Percentiles rank a stretch among this genome's conserved stretches.
phyloP scores from a whole-genome alignment of 1,284 basidiomycete species.

The Meripilus lineatus region DNA sequence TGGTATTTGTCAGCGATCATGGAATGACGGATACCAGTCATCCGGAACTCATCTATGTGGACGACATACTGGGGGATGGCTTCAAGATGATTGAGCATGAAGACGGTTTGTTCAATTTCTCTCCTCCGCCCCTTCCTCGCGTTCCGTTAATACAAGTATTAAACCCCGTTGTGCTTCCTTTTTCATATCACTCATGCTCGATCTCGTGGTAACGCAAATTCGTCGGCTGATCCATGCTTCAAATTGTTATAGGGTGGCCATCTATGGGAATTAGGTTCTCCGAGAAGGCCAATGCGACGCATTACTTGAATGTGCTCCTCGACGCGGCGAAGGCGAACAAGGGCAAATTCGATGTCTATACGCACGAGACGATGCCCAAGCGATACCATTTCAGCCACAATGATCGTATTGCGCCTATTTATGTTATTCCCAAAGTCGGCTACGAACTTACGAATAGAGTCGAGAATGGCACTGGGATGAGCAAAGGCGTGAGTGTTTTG shows the following conservation, averaged over 20 bases:
- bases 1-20: constrained; percentile 90
- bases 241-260: constrained; percentile 78
- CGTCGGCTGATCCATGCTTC: not conserved
- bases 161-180: not conserved
- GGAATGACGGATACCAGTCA: constrained; percentile 88
- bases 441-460: constrained; percentile 64
- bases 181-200: not conserved
- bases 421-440: constrained; percentile 75
- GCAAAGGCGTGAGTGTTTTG: constrained; percentile 62
- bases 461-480: constrained; percentile 61
- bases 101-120: constrained; percentile 50
- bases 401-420: constrained; percentile 82
- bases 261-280: constrained; percentile 78
- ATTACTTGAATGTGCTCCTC: constrained; percentile 51
- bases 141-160: not conserved
- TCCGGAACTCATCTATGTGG: constrained; percentile 73
- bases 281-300: constrained; percentile 47
- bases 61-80: constrained; percentile 79
- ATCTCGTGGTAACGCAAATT: not conserved
- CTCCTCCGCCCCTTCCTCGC: not conserved
- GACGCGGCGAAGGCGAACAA: constrained; percentile 43
- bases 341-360: constrained; percentile 76
- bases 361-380: constrained; percentile 75
- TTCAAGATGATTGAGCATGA: constrained; percentile 59
- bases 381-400: constrained; percentile 72